phyloP scores from a whole-genome alignment of 2,329 filamentous ascomycete species.

The Xylaria sp. region DNA sequence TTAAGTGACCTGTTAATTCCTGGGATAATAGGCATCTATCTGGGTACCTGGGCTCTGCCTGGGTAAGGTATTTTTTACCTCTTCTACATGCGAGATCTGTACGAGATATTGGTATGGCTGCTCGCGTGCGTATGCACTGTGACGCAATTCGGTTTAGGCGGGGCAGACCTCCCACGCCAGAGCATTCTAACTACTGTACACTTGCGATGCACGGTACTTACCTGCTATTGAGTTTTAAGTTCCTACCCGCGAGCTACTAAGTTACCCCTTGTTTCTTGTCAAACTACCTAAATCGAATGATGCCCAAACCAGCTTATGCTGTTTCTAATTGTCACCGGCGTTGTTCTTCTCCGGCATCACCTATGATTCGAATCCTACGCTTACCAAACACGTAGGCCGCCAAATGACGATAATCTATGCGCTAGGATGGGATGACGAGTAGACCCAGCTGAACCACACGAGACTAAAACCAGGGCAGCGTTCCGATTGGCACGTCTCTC shows the following conservation, averaged over 20 bases:
- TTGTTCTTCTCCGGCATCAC: background rate
- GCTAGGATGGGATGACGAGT: constrained; percentile 12
- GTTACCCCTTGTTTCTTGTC: background rate
- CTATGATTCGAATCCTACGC: constrained; percentile 25
- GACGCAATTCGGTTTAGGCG: constrained; percentile 24
- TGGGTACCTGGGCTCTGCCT: background rate
- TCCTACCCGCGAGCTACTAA: background rate
- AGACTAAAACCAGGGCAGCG: background rate
- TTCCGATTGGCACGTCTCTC: constrained; percentile 26
- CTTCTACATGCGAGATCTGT: background rate
- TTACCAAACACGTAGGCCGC: constrained; percentile 15
- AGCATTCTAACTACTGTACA: too few species aligned
- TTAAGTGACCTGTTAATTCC: background rate
- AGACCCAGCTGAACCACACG: constrained; percentile 13
- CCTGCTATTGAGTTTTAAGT: background rate
- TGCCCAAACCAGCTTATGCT: background rate
- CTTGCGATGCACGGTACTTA: background rate
- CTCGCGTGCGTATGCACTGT: constrained; percentile 27
- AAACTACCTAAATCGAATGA: background rate
- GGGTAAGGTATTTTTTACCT: too few species aligned
- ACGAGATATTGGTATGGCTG: background rate
- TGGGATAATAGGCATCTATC: background rate
- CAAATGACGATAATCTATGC: constrained; percentile 21
- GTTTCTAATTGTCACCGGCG: background rate
- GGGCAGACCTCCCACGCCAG: background rate